Evolutionary conservation across 495 filamentous ascomycete species (phyloP).

Genomic region (Cladorrhinum samala): DNA sequence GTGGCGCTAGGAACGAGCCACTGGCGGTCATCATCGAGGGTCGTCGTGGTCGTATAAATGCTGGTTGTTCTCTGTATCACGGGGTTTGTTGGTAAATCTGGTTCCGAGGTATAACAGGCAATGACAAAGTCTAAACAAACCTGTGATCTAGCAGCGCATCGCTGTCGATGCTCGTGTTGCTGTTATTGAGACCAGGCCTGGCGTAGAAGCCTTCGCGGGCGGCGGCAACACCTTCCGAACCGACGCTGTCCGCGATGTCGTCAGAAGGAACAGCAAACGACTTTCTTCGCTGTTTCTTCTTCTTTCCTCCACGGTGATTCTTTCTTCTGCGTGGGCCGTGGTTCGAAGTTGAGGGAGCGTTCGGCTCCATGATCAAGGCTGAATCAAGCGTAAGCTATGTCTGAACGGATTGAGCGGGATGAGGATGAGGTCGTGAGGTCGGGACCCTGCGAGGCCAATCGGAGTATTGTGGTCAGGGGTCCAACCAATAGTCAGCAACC

Average conservation of each 20-base stretch:
- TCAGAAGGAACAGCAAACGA: conserved; percentile 54
- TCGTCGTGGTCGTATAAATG: conserved; percentile 61
- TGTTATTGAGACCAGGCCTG: conserved; percentile 52
- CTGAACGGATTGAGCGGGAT: too few relatives aligned
- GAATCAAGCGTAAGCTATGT: too few relatives aligned
- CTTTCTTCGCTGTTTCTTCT: conserved; percentile 56
- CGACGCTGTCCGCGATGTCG: conserved; percentile 33
- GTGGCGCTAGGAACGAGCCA: conserved; percentile 33
- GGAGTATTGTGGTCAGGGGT: neutral
- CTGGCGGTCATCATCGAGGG: conserved; percentile 38
- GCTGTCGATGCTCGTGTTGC: conserved; percentile 77
- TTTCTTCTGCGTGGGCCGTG: conserved; percentile 26
- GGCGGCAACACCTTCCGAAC: conserved; percentile 30
- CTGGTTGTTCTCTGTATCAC: conserved; percentile 56
- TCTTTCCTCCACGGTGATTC: conserved; percentile 48
- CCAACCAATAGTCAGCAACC: neutral
- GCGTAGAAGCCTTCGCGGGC: conserved; percentile 50
- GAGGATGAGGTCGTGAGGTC: neutral
- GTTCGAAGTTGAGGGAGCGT: conserved; percentile 4
- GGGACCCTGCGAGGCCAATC: neutral
- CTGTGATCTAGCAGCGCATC: conserved; percentile 74
- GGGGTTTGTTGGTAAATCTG: conserved; percentile 8
- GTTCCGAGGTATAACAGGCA: too few relatives aligned
- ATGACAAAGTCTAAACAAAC: too few relatives aligned
- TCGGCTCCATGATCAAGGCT: neutral